Percentiles rank a stretch among this genome's conserved stretches.
Conservation (phyloP, 2,329 filamentous ascomycete genomes). For the Hymenoscyphus infarciens region DNA sequence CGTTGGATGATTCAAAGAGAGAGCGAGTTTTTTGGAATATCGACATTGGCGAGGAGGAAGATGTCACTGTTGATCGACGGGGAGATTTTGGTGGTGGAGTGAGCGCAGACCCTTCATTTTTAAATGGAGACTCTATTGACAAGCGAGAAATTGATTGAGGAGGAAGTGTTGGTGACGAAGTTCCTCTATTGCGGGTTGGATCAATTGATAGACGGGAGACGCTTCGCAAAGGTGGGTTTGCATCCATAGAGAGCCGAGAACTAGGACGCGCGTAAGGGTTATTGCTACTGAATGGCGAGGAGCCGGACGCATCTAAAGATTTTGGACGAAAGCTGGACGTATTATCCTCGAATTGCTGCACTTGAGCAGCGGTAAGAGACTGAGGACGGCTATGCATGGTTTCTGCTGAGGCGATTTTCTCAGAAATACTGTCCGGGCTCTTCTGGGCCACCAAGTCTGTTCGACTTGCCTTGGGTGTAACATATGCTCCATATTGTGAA, state of each 20-base stretch:
- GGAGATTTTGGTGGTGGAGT: not conserved
- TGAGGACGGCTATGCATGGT: not conserved
- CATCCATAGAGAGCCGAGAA: not conserved
- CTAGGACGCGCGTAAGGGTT: not conserved
- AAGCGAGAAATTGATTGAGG: not conserved
- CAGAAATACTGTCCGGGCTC: not conserved
- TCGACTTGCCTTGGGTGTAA: slow-evolving; percentile 17
- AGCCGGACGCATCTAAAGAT: too few species aligned
- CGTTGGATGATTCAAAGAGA: slow-evolving; percentile 26
- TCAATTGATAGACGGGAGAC: not conserved
- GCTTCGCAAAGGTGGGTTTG: not conserved
- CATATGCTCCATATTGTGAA: slow-evolving; percentile 20
- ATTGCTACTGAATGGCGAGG: not conserved
- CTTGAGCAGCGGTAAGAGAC: too few species aligned
- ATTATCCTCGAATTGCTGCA: too few species aligned
- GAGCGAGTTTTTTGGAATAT: slow-evolving; percentile 31
- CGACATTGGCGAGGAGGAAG: slow-evolving; percentile 5
- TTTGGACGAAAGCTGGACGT: too few species aligned
- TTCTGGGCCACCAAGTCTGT: slow-evolving; percentile 10
- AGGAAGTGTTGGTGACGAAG: not conserved
- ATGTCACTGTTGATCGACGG: not conserved
- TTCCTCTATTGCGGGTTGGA: not conserved
- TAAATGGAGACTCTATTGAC: too few species aligned
- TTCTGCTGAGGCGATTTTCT: not conserved
- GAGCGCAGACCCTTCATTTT: not conserved